phyloP scores from a whole-genome alignment of 2,329 filamentous ascomycete species.

The Celoporthe dispersa region DNA sequence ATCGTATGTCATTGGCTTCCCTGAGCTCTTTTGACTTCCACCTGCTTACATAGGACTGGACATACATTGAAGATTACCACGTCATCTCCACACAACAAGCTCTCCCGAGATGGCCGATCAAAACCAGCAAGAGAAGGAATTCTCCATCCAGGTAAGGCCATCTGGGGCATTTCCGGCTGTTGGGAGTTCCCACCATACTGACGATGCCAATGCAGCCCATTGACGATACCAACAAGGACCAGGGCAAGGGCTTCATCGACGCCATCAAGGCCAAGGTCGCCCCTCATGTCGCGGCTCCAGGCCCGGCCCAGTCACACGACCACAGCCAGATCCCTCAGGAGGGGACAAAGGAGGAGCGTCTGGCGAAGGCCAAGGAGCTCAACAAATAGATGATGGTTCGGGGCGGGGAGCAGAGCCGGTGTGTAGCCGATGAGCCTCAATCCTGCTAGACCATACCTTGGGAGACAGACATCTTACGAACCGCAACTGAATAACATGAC shows the following conservation, averaged over 20 bases:
- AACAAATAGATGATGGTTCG: slow-evolving; percentile 49
- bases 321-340: slow-evolving; percentile 56
- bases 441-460: background rate
- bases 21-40: background rate
- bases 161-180: no score
- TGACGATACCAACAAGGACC: slow-evolving; percentile 45
- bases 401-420: background rate
- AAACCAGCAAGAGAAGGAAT: slow-evolving; percentile 45
- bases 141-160: slow-evolving; percentile 46
- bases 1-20: background rate
- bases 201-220: slow-evolving; percentile 34
- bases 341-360: slow-evolving; percentile 71
- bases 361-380: slow-evolving; percentile 66
- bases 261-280: slow-evolving; percentile 52
- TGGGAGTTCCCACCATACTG: background rate
- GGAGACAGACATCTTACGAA: background rate
- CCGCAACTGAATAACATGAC: background rate
- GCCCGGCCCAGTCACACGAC: slow-evolving; percentile 59
- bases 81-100: background rate
- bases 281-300: slow-evolving; percentile 59
- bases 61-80: background rate
- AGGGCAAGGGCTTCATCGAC: slow-evolving; percentile 42
- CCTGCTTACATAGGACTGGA: no score
- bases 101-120: slow-evolving; percentile 27
- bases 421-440: background rate